phyloP scores from a whole-genome alignment of 208 protist species.

The Wallacemonas sp. region DNA sequence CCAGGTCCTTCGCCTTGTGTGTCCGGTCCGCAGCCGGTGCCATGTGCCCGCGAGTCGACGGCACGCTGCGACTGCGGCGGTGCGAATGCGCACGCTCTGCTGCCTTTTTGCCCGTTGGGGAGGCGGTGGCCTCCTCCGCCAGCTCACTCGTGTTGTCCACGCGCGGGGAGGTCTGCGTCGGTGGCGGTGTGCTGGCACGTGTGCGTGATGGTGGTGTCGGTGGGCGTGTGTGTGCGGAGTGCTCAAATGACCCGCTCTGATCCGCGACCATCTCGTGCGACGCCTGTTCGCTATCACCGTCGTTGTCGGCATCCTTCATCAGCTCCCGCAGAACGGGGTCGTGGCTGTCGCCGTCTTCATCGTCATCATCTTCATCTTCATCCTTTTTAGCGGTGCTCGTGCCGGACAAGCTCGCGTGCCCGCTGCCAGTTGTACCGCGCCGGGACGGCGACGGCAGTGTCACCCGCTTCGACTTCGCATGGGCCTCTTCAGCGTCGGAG shows the following conservation, averaged over 20 bases:
- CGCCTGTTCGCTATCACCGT: not conserved
- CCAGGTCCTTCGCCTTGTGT: not conserved
- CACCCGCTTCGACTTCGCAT: no score
- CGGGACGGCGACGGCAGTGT: not conserved
- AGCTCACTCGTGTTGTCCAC: not conserved
- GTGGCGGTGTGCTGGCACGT: not conserved
- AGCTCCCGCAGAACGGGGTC: constrained; percentile 11
- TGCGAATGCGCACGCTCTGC: not conserved
- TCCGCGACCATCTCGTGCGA: not conserved
- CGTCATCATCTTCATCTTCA: constrained; percentile 5
- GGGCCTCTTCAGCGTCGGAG: not conserved
- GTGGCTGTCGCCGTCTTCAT: constrained; percentile 4
- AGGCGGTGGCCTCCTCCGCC: not conserved
- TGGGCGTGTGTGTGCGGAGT: not conserved
- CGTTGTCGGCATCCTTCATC: not conserved
- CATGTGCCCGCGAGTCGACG: not conserved
- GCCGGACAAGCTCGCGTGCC: constrained; percentile 1
- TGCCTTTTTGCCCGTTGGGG: not conserved
- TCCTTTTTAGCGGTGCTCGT: not conserved
- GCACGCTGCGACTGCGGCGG: not conserved
- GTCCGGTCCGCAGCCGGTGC: not conserved
- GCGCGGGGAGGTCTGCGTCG: no score
- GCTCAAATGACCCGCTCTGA: not conserved
- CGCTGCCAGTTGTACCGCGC: not conserved
- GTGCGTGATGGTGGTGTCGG: not conserved